Base-by-base conservation (phyloP, 257 asterid genomes). In the Solanum pimpinellifolium region DNA sequence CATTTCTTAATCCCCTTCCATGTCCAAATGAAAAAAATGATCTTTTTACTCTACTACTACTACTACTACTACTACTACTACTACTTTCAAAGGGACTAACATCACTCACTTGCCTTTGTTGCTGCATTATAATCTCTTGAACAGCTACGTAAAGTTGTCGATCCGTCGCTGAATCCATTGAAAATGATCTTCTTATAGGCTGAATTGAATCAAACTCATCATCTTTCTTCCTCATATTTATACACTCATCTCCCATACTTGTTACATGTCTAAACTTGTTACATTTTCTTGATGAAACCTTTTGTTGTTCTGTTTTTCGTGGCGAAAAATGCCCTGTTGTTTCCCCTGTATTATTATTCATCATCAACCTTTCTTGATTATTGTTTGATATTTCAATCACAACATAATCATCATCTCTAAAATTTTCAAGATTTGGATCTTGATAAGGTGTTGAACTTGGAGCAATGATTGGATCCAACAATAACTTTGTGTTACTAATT, bases 161-260 rank as follows among this genome's bases (percentile, higher is more conserved):
- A 86, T 95, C 98, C 46, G 91, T 90, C 0, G 98, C 98, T 12
- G 99, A 94, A 89, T 94, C 97, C 98, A 97, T 95, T 2, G 99
- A 97, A 59, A 97, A 94, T 6, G 99, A 97, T 87, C 99, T 91
- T n/a, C 98, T 92, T 35, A 94, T 91, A 7, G 96, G 94, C 56
- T 94, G 94, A 56, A 94, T 89, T 12, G 46, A 46, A 9, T 59
- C 78, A 74, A 95, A 95, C 9, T 88, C 91, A 52, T 93, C 96
- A 86, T 94, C 96, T 87, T 90, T 92, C 23, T 87, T 27, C 86
- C 98, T 89, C 20, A 46, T 92, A 82, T 92, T 95, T 73, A 97
- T 93, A 62, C 95, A 94, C 82, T 97, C 99, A 75, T 94, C 99
- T 44, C 98, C 98, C 95, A 91, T 94, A 81, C 97, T 95, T 2